A percentile compares a stretch with the other conserved stretches of the same genome.
Conservation (phyloP, 1,139 yeast species). For the Pichia sp. region DNA sequence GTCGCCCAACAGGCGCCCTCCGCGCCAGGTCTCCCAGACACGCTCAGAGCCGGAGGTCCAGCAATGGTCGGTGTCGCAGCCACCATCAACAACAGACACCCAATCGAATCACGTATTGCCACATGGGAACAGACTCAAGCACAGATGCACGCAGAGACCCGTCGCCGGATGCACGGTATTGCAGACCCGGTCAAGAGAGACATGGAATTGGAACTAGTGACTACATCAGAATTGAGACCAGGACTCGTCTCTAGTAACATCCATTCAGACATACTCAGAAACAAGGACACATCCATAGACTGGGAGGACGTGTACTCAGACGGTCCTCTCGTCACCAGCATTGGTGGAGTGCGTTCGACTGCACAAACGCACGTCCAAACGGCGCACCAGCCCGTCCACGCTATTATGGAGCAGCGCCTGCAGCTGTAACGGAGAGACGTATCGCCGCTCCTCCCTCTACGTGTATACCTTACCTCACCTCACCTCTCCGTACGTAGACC, state of each 20-base stretch:
- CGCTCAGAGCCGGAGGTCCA: slow-evolving; percentile 54
- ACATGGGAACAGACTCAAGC: slow-evolving; percentile 79
- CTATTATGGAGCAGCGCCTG: slow-evolving; percentile 5
- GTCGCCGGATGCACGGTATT: slow-evolving; percentile 81
- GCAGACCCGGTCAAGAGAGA: slow-evolving; percentile 90
- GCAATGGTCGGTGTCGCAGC: slow-evolving; percentile 56
- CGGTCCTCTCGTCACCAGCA: slow-evolving; percentile 9
- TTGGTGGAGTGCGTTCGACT: too few relatives aligned
- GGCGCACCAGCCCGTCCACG: neutral
- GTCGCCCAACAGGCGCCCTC: slow-evolving; percentile 50
- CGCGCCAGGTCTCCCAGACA: slow-evolving; percentile 57
- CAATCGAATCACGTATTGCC: slow-evolving; percentile 65
- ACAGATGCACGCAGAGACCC: slow-evolving; percentile 64
- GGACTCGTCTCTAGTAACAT: slow-evolving; percentile 35
- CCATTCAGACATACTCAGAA: slow-evolving; percentile 61
- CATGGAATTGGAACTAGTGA: slow-evolving; percentile 77
- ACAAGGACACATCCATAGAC: slow-evolving; percentile 68
- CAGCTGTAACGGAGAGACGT: neutral
- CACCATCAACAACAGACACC: slow-evolving; percentile 77
- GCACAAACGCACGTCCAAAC: neutral
- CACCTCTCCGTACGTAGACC: too few relatives aligned
- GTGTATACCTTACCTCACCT: too few relatives aligned
- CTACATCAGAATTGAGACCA: slow-evolving; percentile 69
- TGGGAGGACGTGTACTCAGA: slow-evolving; percentile 89
- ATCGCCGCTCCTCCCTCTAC: too few relatives aligned